These are phyloP conservation scores for Vigna hirtella DNA, from an alignment of 306 rosid species.

Conservation along the genomic window DNA sequence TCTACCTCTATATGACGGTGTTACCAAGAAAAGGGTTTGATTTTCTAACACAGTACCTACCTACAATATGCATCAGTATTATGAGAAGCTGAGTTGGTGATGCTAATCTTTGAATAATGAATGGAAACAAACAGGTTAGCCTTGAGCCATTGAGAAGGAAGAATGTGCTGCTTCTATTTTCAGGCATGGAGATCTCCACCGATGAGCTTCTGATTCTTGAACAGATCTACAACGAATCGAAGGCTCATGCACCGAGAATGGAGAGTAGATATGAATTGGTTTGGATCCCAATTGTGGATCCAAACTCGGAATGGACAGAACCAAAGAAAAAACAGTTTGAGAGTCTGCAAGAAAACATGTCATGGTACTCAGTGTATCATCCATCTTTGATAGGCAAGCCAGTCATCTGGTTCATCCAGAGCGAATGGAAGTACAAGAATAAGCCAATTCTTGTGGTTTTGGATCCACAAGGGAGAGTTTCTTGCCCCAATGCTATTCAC, in stretches of 20 bases:
- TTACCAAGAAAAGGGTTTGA: slow-evolving; percentile 60
- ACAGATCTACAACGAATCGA: slow-evolving; percentile 66
- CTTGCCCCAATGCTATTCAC: slow-evolving; percentile 72
- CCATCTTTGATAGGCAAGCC: slow-evolving; percentile 63
- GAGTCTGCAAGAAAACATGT: slow-evolving; percentile 45
- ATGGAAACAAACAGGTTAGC: slow-evolving; percentile 59
- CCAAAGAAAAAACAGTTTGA: slow-evolving; percentile 51
- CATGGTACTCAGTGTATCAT: slow-evolving; percentile 64
- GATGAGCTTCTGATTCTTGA: slow-evolving; percentile 69
- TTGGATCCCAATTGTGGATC: slow-evolving; percentile 67
- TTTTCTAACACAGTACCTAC: slow-evolving; percentile 30
- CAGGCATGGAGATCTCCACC: slow-evolving; percentile 60
- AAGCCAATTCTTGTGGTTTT: slow-evolving; percentile 69
- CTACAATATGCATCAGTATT: slow-evolving; percentile 3
- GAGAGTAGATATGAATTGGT: slow-evolving; percentile 63
- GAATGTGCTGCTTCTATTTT: slow-evolving; percentile 67
- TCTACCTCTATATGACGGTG: slow-evolving; percentile 66
- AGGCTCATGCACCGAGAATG: slow-evolving; percentile 45
- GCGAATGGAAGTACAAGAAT: slow-evolving; percentile 67
- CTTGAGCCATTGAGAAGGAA: slow-evolving; percentile 71
- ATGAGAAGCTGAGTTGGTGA: not conserved
- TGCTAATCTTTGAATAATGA: slow-evolving; percentile 25
- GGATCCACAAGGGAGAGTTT: slow-evolving; percentile 71
- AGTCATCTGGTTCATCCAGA: slow-evolving; percentile 53
- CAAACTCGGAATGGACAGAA: slow-evolving; percentile 47